Evolutionary conservation across 2,329 filamentous ascomycete genomes (phyloP).

Genomic region (Colletotrichum endophyticum): DNA sequence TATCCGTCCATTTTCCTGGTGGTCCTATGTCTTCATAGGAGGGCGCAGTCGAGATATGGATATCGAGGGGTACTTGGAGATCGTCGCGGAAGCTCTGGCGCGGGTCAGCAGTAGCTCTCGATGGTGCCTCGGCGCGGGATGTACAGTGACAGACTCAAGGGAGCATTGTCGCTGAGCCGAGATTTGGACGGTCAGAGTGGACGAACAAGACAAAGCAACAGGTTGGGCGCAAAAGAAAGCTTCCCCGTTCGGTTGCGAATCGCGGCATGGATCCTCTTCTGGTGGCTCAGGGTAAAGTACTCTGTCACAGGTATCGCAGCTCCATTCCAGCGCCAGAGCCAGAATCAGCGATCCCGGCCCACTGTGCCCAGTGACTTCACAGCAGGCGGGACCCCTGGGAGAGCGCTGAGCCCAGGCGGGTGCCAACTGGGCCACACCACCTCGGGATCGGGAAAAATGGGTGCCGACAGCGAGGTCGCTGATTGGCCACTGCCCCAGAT

Average conservation of each 20-base stretch:
- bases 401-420: neutral
- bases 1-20: conserved; percentile 74
- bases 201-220: neutral
- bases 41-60: neutral
- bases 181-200: neutral
- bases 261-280: neutral
- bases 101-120: neutral
- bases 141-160: neutral
- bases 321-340: neutral
- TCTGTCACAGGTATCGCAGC: conserved; percentile 9
- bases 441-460: conserved; percentile 11
- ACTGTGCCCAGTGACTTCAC: conserved; percentile 4
- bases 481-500: conserved; percentile 5
- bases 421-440: neutral
- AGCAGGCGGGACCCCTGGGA: neutral
- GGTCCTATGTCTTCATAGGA: conserved; percentile 30
- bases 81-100: conserved; percentile 7
- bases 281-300: neutral
- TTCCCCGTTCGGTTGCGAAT: neutral
- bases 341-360: conserved; percentile 8
- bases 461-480: neutral
- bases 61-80: neutral
- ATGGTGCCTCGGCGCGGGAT: neutral
- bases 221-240: neutral
- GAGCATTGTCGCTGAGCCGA: neutral